Conservation (phyloP, 352 stramenopile genomes). For the Pelagophyceae sp. region DNA sequence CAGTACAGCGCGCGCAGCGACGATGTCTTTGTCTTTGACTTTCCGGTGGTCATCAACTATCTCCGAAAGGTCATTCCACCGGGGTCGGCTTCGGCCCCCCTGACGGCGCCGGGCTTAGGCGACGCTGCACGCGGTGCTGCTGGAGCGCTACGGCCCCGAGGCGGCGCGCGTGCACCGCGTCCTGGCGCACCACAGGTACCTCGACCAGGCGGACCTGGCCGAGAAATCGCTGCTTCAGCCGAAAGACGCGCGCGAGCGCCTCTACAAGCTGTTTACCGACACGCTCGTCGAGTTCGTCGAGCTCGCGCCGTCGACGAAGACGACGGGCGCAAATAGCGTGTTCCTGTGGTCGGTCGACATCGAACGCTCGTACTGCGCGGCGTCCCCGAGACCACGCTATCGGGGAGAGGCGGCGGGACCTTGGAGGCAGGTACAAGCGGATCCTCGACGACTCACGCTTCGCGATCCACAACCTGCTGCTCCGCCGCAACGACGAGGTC, state of each 20-base stretch:
- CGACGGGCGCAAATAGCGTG: not conserved
- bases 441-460: too few species aligned
- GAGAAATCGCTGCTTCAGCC: not conserved
- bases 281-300: not conserved
- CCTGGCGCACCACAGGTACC: constrained; percentile 15
- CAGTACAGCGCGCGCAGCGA: not conserved
- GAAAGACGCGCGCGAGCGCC: constrained; percentile 5
- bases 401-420: too few species aligned
- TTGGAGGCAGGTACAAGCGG: too few species aligned
- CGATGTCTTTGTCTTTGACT: constrained; percentile 1
- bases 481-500: not conserved
- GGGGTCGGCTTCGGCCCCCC: too few species aligned
- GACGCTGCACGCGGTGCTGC: not conserved
- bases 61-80: too few species aligned
- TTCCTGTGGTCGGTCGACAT: not conserved
- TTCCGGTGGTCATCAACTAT: not conserved
- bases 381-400: not conserved
- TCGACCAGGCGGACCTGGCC: constrained; percentile 1
- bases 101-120: too few species aligned
- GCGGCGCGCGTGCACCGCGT: constrained; percentile 54
- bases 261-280: not conserved
- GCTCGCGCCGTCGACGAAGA: not conserved
- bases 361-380: not conserved
- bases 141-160: constrained; percentile 51
- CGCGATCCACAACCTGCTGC: not conserved